These are phyloP conservation scores for Microdochium trichocladiopsis DNA, from an alignment of 2,329 filamentous ascomycete species.

Conservation along the genomic window DNA sequence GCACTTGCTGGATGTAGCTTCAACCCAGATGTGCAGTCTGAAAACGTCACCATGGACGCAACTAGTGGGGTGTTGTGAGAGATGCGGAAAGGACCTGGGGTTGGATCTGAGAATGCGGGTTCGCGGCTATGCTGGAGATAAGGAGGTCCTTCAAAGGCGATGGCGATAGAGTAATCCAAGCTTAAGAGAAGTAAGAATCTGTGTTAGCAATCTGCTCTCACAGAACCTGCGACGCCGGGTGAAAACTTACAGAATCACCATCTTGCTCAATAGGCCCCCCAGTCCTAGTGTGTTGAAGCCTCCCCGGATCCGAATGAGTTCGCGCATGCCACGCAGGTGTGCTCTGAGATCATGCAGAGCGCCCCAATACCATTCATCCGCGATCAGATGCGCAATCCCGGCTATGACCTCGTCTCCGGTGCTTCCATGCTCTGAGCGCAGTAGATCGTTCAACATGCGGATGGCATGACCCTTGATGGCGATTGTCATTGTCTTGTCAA, in stretches of 20 bases:
- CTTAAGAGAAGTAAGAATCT: background rate
- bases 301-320: conserved; percentile 3
- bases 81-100: conserved; percentile 30
- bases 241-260: conserved; percentile 19
- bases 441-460: conserved; percentile 3
- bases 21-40: conserved; percentile 29
- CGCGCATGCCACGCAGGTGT: conserved; percentile 2
- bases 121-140: conserved; percentile 30
- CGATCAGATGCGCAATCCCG: conserved; percentile 2
- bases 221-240: conserved; percentile 27
- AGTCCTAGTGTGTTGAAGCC: conserved; percentile 3
- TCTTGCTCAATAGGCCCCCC: conserved; percentile 4
- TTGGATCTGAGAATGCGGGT: conserved; percentile 32
- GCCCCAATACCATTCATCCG: conserved; percentile 5
- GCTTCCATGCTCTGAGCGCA: conserved; percentile 1
- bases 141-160: conserved; percentile 37
- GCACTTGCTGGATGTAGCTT: conserved; percentile 38
- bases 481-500: conserved; percentile 3
- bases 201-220: background rate
- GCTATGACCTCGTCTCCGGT: conserved; percentile 3
- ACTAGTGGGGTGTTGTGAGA: conserved; percentile 41
- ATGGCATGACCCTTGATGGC: conserved; percentile 5
- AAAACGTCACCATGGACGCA: conserved; percentile 32
- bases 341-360: conserved; percentile 2
- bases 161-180: conserved; percentile 24